These are phyloP conservation scores for Atkinsonella hypoxylon DNA, from an alignment of 2,329 filamentous ascomycete species.

Conservation along the genomic window DNA sequence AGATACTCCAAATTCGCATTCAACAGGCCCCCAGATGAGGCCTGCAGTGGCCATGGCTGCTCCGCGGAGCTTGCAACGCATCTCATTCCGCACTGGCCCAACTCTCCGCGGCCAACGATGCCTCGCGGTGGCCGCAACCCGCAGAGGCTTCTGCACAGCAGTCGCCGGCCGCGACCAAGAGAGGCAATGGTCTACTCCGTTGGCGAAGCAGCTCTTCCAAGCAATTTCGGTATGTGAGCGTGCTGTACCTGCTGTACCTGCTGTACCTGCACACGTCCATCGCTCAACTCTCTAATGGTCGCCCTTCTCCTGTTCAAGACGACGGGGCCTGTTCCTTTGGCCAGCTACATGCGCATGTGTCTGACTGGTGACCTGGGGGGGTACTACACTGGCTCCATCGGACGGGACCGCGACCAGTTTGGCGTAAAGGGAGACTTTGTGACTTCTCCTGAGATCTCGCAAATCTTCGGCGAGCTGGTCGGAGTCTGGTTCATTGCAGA, in stretches of 20 bases:
- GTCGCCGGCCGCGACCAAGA: constrained; percentile 16
- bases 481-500: constrained; percentile 93
- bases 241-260: too few species aligned
- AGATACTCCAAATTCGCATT: neutral
- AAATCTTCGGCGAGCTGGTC: constrained; percentile 89
- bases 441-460: constrained; percentile 93
- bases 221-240: constrained; percentile 60
- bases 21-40: neutral
- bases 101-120: neutral
- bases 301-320: constrained; percentile 23
- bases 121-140: neutral
- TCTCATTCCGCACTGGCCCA: neutral
- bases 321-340: constrained; percentile 83
- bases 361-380: constrained; percentile 82
- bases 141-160: constrained; percentile 1
- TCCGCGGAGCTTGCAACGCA: constrained; percentile 3
- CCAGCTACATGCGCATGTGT: constrained; percentile 97
- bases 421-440: constrained; percentile 92
- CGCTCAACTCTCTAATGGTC: neutral
- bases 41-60: neutral
- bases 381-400: constrained; percentile 75
- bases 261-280: neutral
- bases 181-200: constrained; percentile 78
- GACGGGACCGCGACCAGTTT: constrained; percentile 68
- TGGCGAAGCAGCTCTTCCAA: constrained; percentile 76